Conservation (phyloP, 1,284 basidiomycete genomes). For the Irpex sp. region DNA sequence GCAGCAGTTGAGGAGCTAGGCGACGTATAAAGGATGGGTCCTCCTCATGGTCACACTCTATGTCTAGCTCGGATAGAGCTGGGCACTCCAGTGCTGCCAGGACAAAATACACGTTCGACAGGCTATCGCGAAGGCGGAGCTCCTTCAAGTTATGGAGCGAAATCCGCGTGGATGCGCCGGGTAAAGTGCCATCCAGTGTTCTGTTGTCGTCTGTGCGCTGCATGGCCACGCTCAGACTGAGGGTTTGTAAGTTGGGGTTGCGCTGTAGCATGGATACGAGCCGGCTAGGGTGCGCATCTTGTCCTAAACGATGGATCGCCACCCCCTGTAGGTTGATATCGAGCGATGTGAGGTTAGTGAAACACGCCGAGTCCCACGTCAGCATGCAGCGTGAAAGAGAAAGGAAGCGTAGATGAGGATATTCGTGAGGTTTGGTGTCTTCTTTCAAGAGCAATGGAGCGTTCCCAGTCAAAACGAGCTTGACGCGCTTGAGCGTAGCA, state of each 20-base stretch:
- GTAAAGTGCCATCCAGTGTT: too few relatives aligned
- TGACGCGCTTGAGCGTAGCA: not conserved
- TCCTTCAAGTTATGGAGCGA: too few relatives aligned
- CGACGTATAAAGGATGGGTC: too few relatives aligned
- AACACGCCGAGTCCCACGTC: not conserved
- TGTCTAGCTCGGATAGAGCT: too few relatives aligned
- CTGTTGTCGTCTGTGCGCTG: not conserved
- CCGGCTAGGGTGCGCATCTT: not conserved
- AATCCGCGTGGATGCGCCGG: too few relatives aligned
- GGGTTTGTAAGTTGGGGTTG: not conserved
- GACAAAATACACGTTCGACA: too few relatives aligned
- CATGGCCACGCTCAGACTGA: not conserved
- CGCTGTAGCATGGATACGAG: not conserved
- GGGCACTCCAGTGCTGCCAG: too few relatives aligned
- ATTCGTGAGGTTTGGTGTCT: not conserved
- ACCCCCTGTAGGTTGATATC: not conserved
- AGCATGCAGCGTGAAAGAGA: not conserved
- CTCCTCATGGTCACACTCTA: too few relatives aligned
- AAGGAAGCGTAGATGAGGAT: not conserved
- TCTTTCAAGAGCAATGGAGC: not conserved
- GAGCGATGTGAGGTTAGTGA: not conserved
- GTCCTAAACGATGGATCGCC: not conserved
- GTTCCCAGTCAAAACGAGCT: not conserved
- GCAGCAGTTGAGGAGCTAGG: too few relatives aligned
- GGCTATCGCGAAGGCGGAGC: too few relatives aligned